Base-by-base conservation (phyloP, 164 flowering plant genomes). In the Santalum album region DNA sequence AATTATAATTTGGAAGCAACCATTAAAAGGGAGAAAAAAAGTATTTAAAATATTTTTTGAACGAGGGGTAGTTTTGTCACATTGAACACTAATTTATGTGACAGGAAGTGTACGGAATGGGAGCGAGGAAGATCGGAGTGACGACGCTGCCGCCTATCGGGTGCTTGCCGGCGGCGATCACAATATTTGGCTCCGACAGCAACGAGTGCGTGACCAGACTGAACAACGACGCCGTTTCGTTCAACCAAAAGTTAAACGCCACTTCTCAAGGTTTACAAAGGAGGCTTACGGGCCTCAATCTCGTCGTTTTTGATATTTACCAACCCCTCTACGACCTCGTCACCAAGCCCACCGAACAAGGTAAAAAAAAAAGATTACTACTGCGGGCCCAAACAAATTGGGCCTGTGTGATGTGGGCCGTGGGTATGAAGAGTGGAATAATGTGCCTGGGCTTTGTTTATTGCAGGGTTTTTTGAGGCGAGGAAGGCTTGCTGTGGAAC, bases 401-500 rank as follows among this genome's bases (percentile, higher is more conserved):
- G n/a, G n/a, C n/a, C n/a, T n/a, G n/a, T n/a, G 34, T 29, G 9
- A 29, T 4, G 9, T 29, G 34, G 34, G 34, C 34, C 34, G 9
- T 4, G 34, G 4, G 34, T 29, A 29, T 29, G 34, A 29, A 3
- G 47, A 3, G 34, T 29, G 4, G 34, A 29, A 12, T 32, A 12
- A 32, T 12, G 36, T 32, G 10, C 36, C 7, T 32, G 5, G 7
- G 1, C 36, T 32, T 32, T 32, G 12, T 15, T 38, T 9, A 36
- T 15, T 48, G 24, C 80, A 90, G 96, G 97, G 6, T 88, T 91
- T 56, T 70, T 57, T 7, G 91, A 91, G 78, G 77, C 90, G 22
- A 78, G 91, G 63, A 85, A 56, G 65, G 95, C 87, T 12, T 91
- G 98, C 46, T 87, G 98, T 40, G 96, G 91, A 22, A 75, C 90